A percentile compares a stretch with the other conserved stretches of the same genome.
phyloP scores from a whole-genome alignment of 345 rosid species.

The Boechera retrofracta region DNA sequence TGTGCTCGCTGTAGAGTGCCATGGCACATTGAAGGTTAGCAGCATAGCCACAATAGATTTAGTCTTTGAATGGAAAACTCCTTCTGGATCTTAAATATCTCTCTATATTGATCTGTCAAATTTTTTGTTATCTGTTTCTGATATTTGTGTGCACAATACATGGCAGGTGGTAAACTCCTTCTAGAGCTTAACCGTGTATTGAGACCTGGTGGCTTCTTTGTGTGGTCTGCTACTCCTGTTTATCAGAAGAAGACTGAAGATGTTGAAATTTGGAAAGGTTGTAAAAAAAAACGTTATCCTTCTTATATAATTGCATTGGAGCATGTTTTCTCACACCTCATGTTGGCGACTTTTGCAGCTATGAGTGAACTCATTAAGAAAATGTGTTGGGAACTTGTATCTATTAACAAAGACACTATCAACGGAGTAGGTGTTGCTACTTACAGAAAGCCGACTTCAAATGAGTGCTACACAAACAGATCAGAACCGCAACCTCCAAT shows the following conservation, averaged over 20 bases:
- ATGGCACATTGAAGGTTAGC: constrained; percentile 97
- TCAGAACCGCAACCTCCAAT: constrained; percentile 73
- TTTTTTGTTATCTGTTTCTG: constrained; percentile 7
- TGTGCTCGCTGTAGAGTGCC: constrained; percentile 99
- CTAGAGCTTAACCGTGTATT: constrained; percentile 85
- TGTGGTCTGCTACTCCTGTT: constrained; percentile 99
- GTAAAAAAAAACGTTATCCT: constrained; percentile 21
- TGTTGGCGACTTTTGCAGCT: constrained; percentile 59
- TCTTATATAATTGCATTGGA: constrained; percentile 26
- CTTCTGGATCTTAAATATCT: neutral
- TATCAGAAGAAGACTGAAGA: constrained; percentile 82
- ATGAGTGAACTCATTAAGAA: constrained; percentile 76
- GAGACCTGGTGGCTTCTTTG: constrained; percentile 91
- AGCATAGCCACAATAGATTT: neutral
- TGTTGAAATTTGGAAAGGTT: constrained; percentile 91
- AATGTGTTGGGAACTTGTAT: constrained; percentile 91
- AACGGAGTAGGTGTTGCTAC: constrained; percentile 81
- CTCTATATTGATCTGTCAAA: constrained; percentile 1
- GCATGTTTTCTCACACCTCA: constrained; percentile 37
- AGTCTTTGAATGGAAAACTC: constrained; percentile 20
- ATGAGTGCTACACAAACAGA: constrained; percentile 81
- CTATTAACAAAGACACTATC: constrained; percentile 68
- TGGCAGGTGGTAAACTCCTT: constrained; percentile 87
- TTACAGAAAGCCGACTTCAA: constrained; percentile 79
- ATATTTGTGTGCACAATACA: constrained; percentile 23